Percentiles rank a stretch among this genome's conserved stretches.
phyloP scores from a whole-genome alignment of 2,329 filamentous ascomycete genomes.

The Diplodia sapinea region DNA sequence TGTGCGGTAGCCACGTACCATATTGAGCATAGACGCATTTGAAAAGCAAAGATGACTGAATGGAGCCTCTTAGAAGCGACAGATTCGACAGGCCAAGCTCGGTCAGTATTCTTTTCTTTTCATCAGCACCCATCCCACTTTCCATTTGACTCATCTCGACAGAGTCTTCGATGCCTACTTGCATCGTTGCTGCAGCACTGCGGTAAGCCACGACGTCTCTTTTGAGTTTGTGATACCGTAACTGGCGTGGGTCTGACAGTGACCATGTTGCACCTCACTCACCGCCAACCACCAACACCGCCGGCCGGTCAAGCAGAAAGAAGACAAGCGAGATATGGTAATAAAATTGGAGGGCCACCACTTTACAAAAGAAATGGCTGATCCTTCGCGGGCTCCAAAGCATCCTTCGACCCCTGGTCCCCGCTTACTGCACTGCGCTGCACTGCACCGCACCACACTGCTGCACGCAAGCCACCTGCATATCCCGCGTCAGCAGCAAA shows the following conservation, averaged over 20 bases:
- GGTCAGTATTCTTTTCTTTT: too few species aligned
- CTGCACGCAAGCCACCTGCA: background rate
- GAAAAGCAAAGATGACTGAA: too few species aligned
- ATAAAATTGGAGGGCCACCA: background rate
- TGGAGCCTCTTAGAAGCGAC: too few species aligned
- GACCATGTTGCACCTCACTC: background rate
- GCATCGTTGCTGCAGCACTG: background rate
- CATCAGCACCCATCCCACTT: too few species aligned
- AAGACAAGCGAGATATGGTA: background rate
- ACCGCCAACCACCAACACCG: background rate
- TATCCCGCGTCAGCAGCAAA: background rate
- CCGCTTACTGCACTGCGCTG: background rate
- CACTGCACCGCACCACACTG: too few species aligned
- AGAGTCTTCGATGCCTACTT: background rate
- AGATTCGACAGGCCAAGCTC: too few species aligned
- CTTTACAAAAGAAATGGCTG: too few species aligned
- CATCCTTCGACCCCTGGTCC: too few species aligned
- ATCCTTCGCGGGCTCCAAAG: too few species aligned
- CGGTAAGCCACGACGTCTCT: background rate
- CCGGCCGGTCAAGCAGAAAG: background rate
- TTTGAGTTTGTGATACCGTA: conserved; percentile 15
- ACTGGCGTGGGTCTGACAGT: conserved; percentile 1
- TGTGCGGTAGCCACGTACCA: too few species aligned
- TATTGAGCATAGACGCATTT: too few species aligned
- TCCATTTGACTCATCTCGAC: too few species aligned